Evolutionary conservation across 768 basidiomycete species (phyloP), one percentile per base, ranked within the genome.

Genomic region (Auriscalpium vulgare): DNA sequence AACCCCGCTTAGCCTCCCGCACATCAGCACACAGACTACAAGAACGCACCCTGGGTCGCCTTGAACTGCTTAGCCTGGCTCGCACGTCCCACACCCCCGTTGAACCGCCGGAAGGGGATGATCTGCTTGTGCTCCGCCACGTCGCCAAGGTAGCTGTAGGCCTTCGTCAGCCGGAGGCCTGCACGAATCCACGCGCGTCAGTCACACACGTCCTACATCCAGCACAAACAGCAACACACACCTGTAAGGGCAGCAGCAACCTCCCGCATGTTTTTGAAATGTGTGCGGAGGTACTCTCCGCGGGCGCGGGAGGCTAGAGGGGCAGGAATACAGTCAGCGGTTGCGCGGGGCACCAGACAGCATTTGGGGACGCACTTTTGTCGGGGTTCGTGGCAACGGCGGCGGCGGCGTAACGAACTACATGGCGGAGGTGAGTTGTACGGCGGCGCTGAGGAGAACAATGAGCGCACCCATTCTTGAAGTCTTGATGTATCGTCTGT

Each of bases 261-360:
- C 76, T 99, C 97, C 61, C 91, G 87, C 92, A 97, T 98, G 84
- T 98, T 99, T 88, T 99, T 99, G 86, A 97, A 99, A 79, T 97
- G 95, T 49, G 97, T 98, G 67, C 95, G 91, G 69, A 97, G 84
- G 82, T 97, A 94, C 78, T 95, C 93, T 67, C 94, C 94, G 68
- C 89, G 88, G 57, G 95, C 88, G 69, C 83, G 88, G 68, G 95
- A 85, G 72, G 90, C 92, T 95, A 61, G 51, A 55, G 10, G 34
- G 21, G 50, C 58, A 56, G 37, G 38, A 13, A 50, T 52, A 56
- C 36, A 49, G 56, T 51, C 54, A 61, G 52, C 47, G 37, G 13
- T n/a, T 29, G 52, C 63, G 44, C 63, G 53, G 63, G 62, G 36
- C 55, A 49, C 38, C 46, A 17, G 29, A 47, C 11, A 7, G 40